Evolutionary conservation across 2,329 filamentous ascomycete genomes (phyloP), one percentile per base, ranked within the genome.

Genomic region (Fusarium sp.): DNA sequence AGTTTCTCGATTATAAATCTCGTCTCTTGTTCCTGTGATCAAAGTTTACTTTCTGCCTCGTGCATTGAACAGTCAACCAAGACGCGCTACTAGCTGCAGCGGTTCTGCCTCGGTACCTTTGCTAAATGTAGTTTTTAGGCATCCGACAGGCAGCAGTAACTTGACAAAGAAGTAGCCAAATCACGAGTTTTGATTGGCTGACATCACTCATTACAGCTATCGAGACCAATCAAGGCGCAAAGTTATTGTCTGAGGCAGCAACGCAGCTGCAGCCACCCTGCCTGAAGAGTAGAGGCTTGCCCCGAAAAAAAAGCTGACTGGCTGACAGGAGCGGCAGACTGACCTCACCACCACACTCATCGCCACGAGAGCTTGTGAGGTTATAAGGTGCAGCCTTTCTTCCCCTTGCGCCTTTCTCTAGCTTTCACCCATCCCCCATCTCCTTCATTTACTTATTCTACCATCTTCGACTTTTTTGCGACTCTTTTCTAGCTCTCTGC

Each of bases 191-290:
- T 71, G 50, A 76, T 76, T 76, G 73, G 74, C 31, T 10, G 6
- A 9, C 5, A 47, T 69, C 70, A 67, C 68, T 71, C 65, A 72
- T 63, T 67, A 49, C 14, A 11, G 32, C 6, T 14, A 3, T 32
- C 42, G 6, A 50, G 43, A 52, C 73, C 73, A 75, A 75, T 75
- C 55, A 68, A 66, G 60, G 46, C 35, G 31, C 54, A 47, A 65
- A 70, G 47, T 72, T 71, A 38, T 69, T 69, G 72, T 72, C 72
- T 75, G 73, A 75, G 73, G 73, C 72, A 75, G 69, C 73, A 75
- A 73, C 63, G 49, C 64, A 68, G 59, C 66, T 59, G 23, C 33
- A 38, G 45, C 47, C 48, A 55, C 38, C 62, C 59, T 48, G 59
- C 49, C 45, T 65, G 52, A 67, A 55, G 48, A 53, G 23, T 46